Conservation (phyloP, 148 eudicot species). For the Heliamphora exappendiculata region DNA sequence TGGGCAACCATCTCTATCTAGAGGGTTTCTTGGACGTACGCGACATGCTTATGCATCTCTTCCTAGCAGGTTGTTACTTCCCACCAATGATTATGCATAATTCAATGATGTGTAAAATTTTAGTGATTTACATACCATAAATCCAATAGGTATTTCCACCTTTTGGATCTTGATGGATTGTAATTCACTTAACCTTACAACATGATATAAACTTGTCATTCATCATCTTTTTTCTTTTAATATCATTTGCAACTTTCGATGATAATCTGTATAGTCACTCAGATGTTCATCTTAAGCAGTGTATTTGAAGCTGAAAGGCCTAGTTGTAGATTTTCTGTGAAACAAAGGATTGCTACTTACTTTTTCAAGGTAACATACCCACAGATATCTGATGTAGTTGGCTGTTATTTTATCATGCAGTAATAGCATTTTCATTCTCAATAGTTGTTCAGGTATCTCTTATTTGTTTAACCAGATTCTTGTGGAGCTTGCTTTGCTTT, state of each 20-base stretch:
- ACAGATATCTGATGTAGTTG: background rate
- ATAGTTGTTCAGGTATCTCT: background rate
- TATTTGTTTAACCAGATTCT: background rate
- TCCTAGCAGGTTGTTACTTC: conserved; percentile 52
- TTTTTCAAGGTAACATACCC: conserved; percentile 45
- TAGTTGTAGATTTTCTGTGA: conserved; percentile 49
- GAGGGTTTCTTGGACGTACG: conserved; percentile 36
- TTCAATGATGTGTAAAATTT: background rate
- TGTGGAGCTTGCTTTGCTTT: background rate
- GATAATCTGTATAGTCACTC: background rate
- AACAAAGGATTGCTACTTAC: conserved; percentile 53
- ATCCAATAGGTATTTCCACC: background rate
- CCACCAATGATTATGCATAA: background rate
- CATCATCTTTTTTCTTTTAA: background rate
- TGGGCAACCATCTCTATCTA: conserved; percentile 38
- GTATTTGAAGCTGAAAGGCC: conserved; percentile 80
- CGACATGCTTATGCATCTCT: conserved; percentile 42
- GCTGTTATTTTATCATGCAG: background rate
- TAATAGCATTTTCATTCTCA: background rate
- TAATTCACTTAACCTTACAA: background rate
- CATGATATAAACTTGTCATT: background rate
- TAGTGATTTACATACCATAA: background rate
- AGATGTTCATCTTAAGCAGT: conserved; percentile 19
- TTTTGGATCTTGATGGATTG: background rate
- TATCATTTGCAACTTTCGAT: conserved; percentile 2